Conservation (phyloP, 1,284 basidiomycete species). For the Mycena sp. region DNA sequence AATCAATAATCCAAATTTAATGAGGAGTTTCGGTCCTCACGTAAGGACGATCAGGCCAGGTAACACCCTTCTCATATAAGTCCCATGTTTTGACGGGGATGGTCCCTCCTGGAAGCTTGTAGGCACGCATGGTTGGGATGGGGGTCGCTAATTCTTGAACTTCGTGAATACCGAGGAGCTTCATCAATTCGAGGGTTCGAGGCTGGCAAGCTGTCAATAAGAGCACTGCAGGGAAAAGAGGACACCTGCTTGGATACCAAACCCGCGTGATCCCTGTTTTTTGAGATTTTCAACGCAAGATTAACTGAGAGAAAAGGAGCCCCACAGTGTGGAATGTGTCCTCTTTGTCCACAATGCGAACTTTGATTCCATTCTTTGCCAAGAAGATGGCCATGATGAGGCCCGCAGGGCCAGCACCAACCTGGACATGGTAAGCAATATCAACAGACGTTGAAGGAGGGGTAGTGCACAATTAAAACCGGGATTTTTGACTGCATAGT, state of each 20-base stretch:
- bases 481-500: no score
- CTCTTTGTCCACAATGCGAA: constrained; percentile 2
- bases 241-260: neutral
- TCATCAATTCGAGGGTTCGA: constrained; percentile 40
- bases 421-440: no score
- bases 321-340: constrained; percentile 1
- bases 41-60: constrained; percentile 15
- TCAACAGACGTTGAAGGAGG: no score
- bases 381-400: constrained; percentile 9
- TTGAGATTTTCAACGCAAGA: no score
- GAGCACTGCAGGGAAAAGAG: neutral
- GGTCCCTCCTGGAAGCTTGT: constrained; percentile 22
- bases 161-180: constrained; percentile 38
- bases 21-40: neutral
- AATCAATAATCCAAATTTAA: neutral
- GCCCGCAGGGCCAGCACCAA: constrained; percentile 10
- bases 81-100: constrained; percentile 14
- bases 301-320: neutral
- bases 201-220: constrained; percentile 31
- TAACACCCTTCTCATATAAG: constrained; percentile 5
- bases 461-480: no score
- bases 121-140: constrained; percentile 22
- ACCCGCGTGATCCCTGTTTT: constrained; percentile 9
- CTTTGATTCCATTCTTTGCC: neutral
- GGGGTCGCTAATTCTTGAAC: constrained; percentile 17